Conservation (phyloP, 805 yeast genomes). For the Saccharomycopsis babjevae region DNA sequence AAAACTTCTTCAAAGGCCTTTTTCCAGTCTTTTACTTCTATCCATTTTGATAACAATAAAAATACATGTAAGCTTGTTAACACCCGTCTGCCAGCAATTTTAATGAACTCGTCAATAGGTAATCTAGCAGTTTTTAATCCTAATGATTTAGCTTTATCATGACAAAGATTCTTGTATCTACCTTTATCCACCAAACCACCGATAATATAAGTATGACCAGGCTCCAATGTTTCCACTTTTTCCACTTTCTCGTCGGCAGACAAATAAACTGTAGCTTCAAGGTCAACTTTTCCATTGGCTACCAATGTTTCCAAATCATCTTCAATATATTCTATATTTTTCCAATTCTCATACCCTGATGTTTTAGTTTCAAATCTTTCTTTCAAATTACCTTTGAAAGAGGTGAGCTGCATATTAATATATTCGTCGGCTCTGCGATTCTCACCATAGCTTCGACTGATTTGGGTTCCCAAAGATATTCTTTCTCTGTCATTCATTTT, state of each 20-base stretch:
- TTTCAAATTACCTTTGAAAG: conserved; percentile 57
- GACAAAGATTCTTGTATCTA: conserved; percentile 71
- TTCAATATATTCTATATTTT: conserved; percentile 42
- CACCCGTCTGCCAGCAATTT: conserved; percentile 77
- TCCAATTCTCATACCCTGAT: conserved; percentile 58
- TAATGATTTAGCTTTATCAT: conserved; percentile 64
- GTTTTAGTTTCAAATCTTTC: conserved; percentile 57
- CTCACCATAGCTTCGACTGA: conserved; percentile 73
- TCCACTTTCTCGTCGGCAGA: conserved; percentile 81
- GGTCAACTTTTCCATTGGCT: conserved; percentile 25
- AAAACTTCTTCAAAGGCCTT: conserved; percentile 76
- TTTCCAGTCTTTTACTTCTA: conserved; percentile 75
- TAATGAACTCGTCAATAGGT: conserved; percentile 80
- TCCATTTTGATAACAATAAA: conserved; percentile 73
- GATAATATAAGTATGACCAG: conserved; percentile 68
- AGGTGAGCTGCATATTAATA: conserved; percentile 49
- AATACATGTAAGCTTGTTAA: conserved; percentile 94
- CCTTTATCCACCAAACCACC: conserved; percentile 98
- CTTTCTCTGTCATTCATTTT: conserved; percentile 68
- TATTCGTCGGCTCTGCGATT: conserved; percentile 51
- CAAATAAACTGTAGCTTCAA: conserved; percentile 46
- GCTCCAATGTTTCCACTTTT: conserved; percentile 45
- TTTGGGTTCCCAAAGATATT: conserved; percentile 65
- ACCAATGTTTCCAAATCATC: conserved; percentile 28
- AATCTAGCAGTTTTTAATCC: conserved; percentile 67